Percentiles rank a stretch among this genome's conserved stretches.
Evolutionary conservation across 1,139 yeast species (phyloP).

Genomic region (Magnusiomyces tetraspermus): DNA sequence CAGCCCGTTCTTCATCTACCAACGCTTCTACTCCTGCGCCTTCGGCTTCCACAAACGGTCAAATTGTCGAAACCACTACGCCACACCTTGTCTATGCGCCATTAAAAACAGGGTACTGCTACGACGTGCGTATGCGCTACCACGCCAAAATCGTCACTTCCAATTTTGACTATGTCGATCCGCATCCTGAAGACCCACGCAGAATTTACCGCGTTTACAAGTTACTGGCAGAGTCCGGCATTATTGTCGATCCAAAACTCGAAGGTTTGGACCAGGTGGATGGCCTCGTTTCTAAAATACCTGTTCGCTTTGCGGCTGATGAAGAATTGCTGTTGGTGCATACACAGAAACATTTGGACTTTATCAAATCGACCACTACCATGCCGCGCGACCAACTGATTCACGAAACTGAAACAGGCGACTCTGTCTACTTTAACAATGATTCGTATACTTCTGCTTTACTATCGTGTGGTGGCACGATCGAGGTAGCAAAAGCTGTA

Average conservation of each 20-base stretch:
- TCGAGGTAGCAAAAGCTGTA: constrained; percentile 93
- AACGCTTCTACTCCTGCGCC: background rate
- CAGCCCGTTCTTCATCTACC: too few relatives aligned
- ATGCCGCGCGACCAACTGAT: constrained; percentile 73
- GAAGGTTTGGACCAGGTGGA: constrained; percentile 79
- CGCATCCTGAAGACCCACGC: constrained; percentile 98
- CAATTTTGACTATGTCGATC: constrained; percentile 89
- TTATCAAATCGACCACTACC: constrained; percentile 61
- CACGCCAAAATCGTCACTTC: constrained; percentile 92
- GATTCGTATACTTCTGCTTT: constrained; percentile 84
- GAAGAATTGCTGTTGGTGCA: constrained; percentile 88
- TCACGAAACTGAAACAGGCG: constrained; percentile 84
- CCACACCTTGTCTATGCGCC: constrained; percentile 59
- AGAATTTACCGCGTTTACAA: constrained; percentile 90
- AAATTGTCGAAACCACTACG: constrained; percentile 14
- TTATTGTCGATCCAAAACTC: constrained; percentile 70
- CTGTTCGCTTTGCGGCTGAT: constrained; percentile 77
- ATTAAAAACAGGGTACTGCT: constrained; percentile 84
- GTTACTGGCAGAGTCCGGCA: constrained; percentile 86
- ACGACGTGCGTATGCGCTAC: constrained; percentile 94
- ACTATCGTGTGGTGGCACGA: constrained; percentile 92
- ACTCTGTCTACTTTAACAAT: constrained; percentile 89
- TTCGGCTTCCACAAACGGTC: constrained; percentile 4
- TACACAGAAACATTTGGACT: constrained; percentile 67
- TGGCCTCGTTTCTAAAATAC: constrained; percentile 79